A percentile compares a stretch with the other conserved stretches of the same genome.
Conservation (phyloP, 2,329 filamentous ascomycete species). For the Xylariaceae sp. region DNA sequence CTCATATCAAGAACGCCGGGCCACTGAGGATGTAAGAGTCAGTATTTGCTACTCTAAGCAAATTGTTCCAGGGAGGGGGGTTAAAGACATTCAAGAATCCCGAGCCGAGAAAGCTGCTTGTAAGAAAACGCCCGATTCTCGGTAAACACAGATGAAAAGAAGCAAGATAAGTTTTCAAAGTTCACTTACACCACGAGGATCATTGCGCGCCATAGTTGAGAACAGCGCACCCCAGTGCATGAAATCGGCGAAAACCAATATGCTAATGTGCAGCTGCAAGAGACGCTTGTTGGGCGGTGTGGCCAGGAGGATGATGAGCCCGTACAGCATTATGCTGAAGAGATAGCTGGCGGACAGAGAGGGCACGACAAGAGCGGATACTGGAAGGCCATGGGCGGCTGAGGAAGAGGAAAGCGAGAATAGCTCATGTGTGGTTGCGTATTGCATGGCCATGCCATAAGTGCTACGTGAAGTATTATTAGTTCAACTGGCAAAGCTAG, state of each 20-base stretch:
- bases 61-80: no score
- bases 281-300: constrained; percentile 31
- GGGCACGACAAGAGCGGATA: constrained; percentile 25
- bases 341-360: constrained; percentile 25
- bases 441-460: constrained; percentile 29
- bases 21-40: constrained; percentile 17
- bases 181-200: constrained; percentile 25
- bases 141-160: no score
- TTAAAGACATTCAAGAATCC: no score
- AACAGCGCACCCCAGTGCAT: constrained; percentile 34
- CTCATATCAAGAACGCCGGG: constrained; percentile 24
- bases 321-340: constrained; percentile 35
- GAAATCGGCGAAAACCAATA: constrained; percentile 33
- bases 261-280: constrained; percentile 30
- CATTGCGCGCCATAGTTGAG: constrained; percentile 27
- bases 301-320: constrained; percentile 30
- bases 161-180: neutral
- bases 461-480: constrained; percentile 20
- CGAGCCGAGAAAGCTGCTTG: no score
- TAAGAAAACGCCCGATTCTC: no score
- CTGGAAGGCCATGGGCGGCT: constrained; percentile 12
- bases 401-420: constrained; percentile 21
- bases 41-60: no score
- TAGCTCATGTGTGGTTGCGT: constrained; percentile 23
- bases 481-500: neutral